Percentiles rank a stretch among this genome's conserved stretches.
These are phyloP conservation scores for Cytospora piceicola DNA, from an alignment of 2,329 filamentous ascomycete species.

Conservation along the genomic window DNA sequence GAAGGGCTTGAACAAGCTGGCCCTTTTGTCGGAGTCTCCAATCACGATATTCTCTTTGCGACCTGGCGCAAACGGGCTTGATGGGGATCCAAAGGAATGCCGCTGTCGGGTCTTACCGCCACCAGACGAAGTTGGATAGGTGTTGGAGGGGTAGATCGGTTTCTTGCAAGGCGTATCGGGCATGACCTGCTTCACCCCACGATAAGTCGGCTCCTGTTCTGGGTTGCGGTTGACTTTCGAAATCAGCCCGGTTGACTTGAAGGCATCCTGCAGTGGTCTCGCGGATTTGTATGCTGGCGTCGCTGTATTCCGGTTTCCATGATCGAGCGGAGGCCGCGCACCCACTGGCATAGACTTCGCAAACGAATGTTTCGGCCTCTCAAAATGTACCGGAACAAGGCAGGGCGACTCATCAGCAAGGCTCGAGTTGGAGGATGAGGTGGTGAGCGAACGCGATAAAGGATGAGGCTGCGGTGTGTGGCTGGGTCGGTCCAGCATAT, in stretches of 20 bases:
- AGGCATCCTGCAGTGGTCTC: conserved; percentile 79
- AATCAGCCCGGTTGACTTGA: conserved; percentile 91
- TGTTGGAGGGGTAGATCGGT: conserved; percentile 69
- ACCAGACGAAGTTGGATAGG: conserved; percentile 63
- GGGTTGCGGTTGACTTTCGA: conserved; percentile 90
- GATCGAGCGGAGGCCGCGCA: conserved; percentile 53
- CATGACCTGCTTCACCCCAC: conserved; percentile 66
- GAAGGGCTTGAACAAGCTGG: conserved; percentile 68
- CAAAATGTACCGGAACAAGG: conserved; percentile 60
- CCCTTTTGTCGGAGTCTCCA: conserved; percentile 61
- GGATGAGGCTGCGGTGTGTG: conserved; percentile 69
- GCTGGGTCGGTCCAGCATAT: conserved; percentile 49
- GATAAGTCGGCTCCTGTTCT: conserved; percentile 62
- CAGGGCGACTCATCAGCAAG: conserved; percentile 73
- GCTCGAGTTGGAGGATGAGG: conserved; percentile 83
- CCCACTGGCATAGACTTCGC: conserved; percentile 77
- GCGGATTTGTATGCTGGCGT: conserved; percentile 80
- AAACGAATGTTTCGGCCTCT: conserved; percentile 61
- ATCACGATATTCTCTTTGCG: conserved; percentile 48
- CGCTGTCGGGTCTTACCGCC: conserved; percentile 65
- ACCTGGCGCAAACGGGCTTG: conserved; percentile 67
- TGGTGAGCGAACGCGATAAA: conserved; percentile 82
- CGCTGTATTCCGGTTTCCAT: conserved; percentile 59
- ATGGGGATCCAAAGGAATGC: conserved; percentile 77
- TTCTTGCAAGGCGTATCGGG: conserved; percentile 98